Percentiles rank a stretch among this genome's conserved stretches.
phyloP scores from a whole-genome alignment of 164 flowering plant genomes.

The Warburgia ugandensis region DNA sequence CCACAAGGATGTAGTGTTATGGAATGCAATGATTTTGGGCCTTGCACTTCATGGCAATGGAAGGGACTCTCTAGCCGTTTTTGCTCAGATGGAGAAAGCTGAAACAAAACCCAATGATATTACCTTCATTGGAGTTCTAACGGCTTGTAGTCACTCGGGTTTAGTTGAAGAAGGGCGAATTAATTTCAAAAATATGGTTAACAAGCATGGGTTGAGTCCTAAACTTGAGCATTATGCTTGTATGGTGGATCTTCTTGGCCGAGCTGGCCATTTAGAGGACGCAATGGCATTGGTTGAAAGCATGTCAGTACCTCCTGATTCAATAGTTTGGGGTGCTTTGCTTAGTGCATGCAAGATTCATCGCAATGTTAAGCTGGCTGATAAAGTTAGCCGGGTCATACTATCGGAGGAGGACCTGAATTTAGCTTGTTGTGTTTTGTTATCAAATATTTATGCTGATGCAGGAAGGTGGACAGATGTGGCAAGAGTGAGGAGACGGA shows the following conservation, averaged over 20 bases:
- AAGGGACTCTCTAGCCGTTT: slow-evolving; percentile 19
- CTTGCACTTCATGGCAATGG: slow-evolving; percentile 22
- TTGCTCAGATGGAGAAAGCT: slow-evolving; percentile 17
- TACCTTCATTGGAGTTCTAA: slow-evolving; percentile 25
- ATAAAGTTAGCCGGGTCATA: slow-evolving; percentile 15
- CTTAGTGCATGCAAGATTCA: slow-evolving; percentile 25
- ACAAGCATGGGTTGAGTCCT: slow-evolving; percentile 18
- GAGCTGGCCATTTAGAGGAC: slow-evolving; percentile 24
- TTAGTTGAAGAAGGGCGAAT: slow-evolving; percentile 22
- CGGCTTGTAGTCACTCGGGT: slow-evolving; percentile 25
- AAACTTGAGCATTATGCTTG: slow-evolving; percentile 26
- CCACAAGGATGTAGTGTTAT: slow-evolving; percentile 20
- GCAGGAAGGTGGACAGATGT: slow-evolving; percentile 26
- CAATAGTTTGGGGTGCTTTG: slow-evolving; percentile 26
- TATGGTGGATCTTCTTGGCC: slow-evolving; percentile 28
- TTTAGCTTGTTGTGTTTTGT: slow-evolving; percentile 23
- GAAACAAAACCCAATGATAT: slow-evolving; percentile 19
- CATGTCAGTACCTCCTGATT: slow-evolving; percentile 22
- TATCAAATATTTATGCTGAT: slow-evolving; percentile 24
- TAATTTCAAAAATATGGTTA: slow-evolving; percentile 14
- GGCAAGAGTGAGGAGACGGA: slow-evolving; percentile 19
- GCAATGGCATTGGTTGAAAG: slow-evolving; percentile 16
- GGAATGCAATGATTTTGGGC: slow-evolving; percentile 23
- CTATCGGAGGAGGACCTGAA: slow-evolving; percentile 11
- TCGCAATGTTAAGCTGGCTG: slow-evolving; percentile 17